These are phyloP conservation scores for Fraxinus sp. DNA, from an alignment of 305 asterid genomes.

Conservation along the genomic window DNA sequence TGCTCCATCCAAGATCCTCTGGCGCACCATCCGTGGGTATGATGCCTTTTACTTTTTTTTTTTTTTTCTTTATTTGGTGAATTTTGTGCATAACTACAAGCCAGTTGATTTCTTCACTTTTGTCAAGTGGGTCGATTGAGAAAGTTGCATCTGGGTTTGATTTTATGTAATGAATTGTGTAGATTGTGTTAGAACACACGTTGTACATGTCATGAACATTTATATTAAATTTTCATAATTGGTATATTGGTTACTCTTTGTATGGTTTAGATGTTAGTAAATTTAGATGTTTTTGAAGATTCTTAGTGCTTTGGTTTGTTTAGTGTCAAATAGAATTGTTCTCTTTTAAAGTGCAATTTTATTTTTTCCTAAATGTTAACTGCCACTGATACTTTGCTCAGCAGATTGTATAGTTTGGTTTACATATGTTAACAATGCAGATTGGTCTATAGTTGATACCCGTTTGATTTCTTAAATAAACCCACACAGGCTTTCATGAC, in stretches of 20 bases:
- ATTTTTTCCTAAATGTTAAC: background rate
- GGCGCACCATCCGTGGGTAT: slow-evolving; percentile 96
- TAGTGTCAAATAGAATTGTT: background rate
- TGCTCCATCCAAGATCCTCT: slow-evolving; percentile 88
- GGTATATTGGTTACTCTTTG: background rate
- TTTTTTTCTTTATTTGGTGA: background rate
- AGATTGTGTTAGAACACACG: background rate
- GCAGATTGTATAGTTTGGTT: background rate
- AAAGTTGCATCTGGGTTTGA: background rate
- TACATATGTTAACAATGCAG: background rate
- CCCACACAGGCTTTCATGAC: background rate
- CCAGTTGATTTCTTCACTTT: background rate
- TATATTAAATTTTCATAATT: background rate
- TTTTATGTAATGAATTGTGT: background rate
- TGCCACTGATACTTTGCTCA: background rate
- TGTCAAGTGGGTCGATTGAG: background rate
- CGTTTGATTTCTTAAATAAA: background rate
- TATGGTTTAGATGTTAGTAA: background rate
- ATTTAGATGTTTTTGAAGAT: background rate
- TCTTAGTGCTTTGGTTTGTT: background rate
- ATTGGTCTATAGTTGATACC: background rate
- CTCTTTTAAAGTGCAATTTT: background rate
- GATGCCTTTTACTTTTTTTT: background rate
- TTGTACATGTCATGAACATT: background rate
- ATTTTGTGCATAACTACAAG: background rate